These are phyloP conservation scores for Pontederia crassipes DNA, from an alignment of 176 grass and related monocot species.

Conservation along the genomic window DNA sequence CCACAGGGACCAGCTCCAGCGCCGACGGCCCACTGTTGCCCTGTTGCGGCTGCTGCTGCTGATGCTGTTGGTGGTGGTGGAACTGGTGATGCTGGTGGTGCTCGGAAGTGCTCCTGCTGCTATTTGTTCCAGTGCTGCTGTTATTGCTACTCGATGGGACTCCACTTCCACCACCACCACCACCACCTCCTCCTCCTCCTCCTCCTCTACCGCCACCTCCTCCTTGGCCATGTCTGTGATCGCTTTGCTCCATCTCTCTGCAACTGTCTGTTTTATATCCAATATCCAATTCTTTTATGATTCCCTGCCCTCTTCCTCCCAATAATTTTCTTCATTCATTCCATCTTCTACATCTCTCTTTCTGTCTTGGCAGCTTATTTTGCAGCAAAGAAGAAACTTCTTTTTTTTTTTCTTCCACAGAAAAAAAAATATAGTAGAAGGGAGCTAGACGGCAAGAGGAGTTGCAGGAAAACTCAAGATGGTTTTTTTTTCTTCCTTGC, in stretches of 20 bases:
- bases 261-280: slow-evolving; percentile 1
- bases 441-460: not conserved
- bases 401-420: too few relatives aligned
- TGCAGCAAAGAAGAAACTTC: not conserved
- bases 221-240: slow-evolving; percentile 28
- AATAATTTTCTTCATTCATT: not conserved
- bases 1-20: slow-evolving; percentile 28
- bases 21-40: slow-evolving; percentile 7
- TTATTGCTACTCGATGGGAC: slow-evolving; percentile 55
- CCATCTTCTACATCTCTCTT: not conserved
- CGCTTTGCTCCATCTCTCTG: slow-evolving; percentile 17
- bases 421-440: not conserved
- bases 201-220: slow-evolving; percentile 32
- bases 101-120: slow-evolving; percentile 72
- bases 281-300: not conserved
- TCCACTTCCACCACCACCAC: not conserved
- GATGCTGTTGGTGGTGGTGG: slow-evolving; percentile 34
- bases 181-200: slow-evolving; percentile 24
- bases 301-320: not conserved
- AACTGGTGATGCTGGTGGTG: slow-evolving; percentile 31
- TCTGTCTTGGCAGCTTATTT: not conserved
- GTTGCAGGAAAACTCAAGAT: too few relatives aligned
- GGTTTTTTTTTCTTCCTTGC: not conserved
- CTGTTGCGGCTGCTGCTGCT: slow-evolving; percentile 9
- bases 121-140: slow-evolving; percentile 82